Evolutionary conservation across 306 rosid genomes (phyloP).

Genomic region (Cicer judaicum): DNA sequence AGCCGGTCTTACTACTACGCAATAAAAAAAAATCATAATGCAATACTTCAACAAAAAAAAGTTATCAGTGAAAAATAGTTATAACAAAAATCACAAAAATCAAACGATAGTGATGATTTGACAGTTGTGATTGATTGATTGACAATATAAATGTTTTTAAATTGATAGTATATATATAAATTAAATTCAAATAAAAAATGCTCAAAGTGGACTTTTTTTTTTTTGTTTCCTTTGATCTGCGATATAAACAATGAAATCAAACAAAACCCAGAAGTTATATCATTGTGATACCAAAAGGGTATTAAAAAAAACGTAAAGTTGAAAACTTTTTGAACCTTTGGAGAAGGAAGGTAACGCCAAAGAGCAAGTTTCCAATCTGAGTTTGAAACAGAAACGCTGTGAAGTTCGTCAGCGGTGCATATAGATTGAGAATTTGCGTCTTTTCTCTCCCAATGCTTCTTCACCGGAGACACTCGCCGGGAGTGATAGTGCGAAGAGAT

Average conservation of each 20-base stretch:
- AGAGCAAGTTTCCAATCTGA: constrained; percentile 93
- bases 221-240: not conserved
- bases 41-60: not conserved
- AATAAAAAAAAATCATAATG: not conserved
- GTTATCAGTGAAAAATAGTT: not conserved
- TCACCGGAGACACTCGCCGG: constrained; percentile 12
- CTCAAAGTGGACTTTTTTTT: not conserved
- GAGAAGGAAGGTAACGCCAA: constrained; percentile 90
- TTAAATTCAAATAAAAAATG: too few relatives aligned
- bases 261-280: constrained; percentile 24
- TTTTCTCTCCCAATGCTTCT: constrained; percentile 44
- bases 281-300: constrained; percentile 41
- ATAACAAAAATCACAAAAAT: too few relatives aligned
- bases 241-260: constrained; percentile 32
- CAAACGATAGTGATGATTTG: too few relatives aligned
- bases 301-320: constrained; percentile 2
- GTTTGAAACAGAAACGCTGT: constrained; percentile 66
- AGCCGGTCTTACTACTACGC: too few relatives aligned
- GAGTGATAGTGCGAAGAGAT: not conserved
- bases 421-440: constrained; percentile 46
- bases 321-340: constrained; percentile 49
- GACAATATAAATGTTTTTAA: too few relatives aligned
- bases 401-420: constrained; percentile 89
- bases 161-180: too few relatives aligned
- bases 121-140: too few relatives aligned